A percentile compares a stretch with the other conserved stretches of the same genome.
These are phyloP conservation scores for Yamadazyma sp. DNA, from an alignment of 1,139 yeast genomes.

Conservation along the genomic window DNA sequence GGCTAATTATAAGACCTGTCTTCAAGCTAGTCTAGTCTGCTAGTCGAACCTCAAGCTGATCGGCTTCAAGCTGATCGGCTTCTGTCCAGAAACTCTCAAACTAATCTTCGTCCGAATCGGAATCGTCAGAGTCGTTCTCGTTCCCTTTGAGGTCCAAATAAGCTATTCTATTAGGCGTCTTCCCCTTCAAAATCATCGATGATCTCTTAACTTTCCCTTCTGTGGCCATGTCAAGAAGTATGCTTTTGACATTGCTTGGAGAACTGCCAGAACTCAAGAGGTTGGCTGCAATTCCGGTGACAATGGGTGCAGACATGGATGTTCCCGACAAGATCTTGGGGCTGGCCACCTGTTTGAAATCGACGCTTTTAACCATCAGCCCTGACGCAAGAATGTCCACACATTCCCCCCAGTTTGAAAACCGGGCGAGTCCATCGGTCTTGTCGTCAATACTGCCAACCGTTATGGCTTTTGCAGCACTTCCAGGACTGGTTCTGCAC, in stretches of 20 bases:
- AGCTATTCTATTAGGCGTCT: constrained; percentile 42
- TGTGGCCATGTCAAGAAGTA: constrained; percentile 37
- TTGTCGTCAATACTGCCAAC: constrained; percentile 86
- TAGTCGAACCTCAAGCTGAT: too few relatives aligned
- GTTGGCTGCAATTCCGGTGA: constrained; percentile 72
- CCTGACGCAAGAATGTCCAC: constrained; percentile 87
- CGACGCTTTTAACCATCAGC: constrained; percentile 55
- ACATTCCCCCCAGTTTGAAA: constrained; percentile 87
- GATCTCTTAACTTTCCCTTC: constrained; percentile 35
- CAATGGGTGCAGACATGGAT: constrained; percentile 83
- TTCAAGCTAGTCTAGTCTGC: too few relatives aligned
- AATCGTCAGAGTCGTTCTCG: constrained; percentile 10
- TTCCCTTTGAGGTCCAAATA: constrained; percentile 14
- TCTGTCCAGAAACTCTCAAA: too few relatives aligned
- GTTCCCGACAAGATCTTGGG: constrained; percentile 70
- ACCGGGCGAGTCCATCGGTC: constrained; percentile 65
- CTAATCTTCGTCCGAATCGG: constrained; percentile 7
- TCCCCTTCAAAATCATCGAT: constrained; percentile 28
- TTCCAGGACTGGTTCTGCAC: constrained; percentile 78
- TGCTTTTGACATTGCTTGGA: constrained; percentile 37
- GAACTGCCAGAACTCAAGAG: constrained; percentile 58
- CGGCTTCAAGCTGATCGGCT: too few relatives aligned
- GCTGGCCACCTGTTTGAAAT: constrained; percentile 19
- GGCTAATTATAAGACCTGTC: too few relatives aligned
- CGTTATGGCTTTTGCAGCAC: constrained; percentile 67